Evolutionary conservation across 2,329 filamentous ascomycete genomes (phyloP), one percentile per base, ranked within the genome.

Genomic region (Pseudogymnoascus sp.): DNA sequence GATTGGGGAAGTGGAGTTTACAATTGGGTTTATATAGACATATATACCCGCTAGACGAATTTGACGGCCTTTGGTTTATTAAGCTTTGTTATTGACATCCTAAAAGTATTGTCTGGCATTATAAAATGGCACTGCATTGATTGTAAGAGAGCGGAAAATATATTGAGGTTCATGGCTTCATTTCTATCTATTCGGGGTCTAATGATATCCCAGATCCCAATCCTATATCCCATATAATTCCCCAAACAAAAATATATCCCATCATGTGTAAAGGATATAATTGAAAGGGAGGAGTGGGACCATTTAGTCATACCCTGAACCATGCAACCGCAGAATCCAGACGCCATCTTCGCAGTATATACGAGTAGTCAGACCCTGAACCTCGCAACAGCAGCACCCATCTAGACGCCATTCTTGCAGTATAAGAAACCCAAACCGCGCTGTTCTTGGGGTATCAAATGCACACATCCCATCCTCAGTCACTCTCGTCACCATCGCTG

Each of bases 401-500:
- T 18, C 16, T 10, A 21, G 29, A 57, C 29, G 51, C 51, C 51
- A 21, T 57, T 34, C 10, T 16, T 16, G 29, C 23, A 29, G 14
- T 29, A 16, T 29, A 51, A 47, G 42, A 14, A 47, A 23, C 11
- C 10, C 23, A 18, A 34, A 7, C 16, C 21, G 16, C 51, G 10
- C 16, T 57, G 29, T 11, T 34, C 16, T 21, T 61, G 18, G 21
- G 59, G 59, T 61, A 61, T 61, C 36, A 61, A 40, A 61, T 29
- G 59, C 18, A 34, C 29, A 34, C 21, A 18, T 57, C 51, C 29
- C 29, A 61, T 23, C 59, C 29, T 60, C 11, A 63, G 29, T 63
- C 63, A 23, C 61, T 63, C 2, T 62, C 60, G 2, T 45, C 36
- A 8, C 18, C 59, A n/a, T 64, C 63, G 16, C 60, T 63, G 36